Evolutionary conservation across 2,329 filamentous ascomycete genomes (phyloP).

Genomic region (Pyricularia sp.): DNA sequence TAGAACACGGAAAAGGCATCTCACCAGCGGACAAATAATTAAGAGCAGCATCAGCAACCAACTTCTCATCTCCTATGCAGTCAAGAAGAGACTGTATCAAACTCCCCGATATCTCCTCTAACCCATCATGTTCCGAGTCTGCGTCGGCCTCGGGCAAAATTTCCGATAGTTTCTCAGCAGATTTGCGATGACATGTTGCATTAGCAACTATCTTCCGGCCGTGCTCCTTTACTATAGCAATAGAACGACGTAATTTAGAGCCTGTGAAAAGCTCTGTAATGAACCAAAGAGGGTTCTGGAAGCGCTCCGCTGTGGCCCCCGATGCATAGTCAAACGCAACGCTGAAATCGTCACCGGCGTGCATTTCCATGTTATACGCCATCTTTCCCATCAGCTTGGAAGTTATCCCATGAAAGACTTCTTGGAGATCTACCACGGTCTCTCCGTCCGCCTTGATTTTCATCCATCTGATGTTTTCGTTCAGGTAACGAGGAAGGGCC

Average conservation of each 20-base stretch:
- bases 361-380: constrained; percentile 63
- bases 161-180: neutral
- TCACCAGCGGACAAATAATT: constrained; percentile 54
- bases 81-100: constrained; percentile 53
- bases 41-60: constrained; percentile 54
- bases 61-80: constrained; percentile 40
- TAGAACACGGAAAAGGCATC: neutral
- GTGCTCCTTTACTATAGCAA: constrained; percentile 38
- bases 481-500: constrained; percentile 45
- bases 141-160: neutral
- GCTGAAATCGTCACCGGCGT: constrained; percentile 50
- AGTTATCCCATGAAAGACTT: constrained; percentile 53
- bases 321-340: constrained; percentile 54
- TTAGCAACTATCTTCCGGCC: constrained; percentile 47
- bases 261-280: constrained; percentile 47
- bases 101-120: constrained; percentile 39
- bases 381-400: constrained; percentile 58
- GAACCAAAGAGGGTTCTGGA: constrained; percentile 57
- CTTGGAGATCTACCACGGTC: constrained; percentile 42
- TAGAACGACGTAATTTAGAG: constrained; percentile 29
- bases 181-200: neutral
- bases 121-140: constrained; percentile 5
- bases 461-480: constrained; percentile 30
- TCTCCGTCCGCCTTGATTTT: constrained; percentile 16
- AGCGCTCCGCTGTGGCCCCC: constrained; percentile 47